phyloP scores from a whole-genome alignment of 345 rosid genomes.

The Gossypium sturtianum region DNA sequence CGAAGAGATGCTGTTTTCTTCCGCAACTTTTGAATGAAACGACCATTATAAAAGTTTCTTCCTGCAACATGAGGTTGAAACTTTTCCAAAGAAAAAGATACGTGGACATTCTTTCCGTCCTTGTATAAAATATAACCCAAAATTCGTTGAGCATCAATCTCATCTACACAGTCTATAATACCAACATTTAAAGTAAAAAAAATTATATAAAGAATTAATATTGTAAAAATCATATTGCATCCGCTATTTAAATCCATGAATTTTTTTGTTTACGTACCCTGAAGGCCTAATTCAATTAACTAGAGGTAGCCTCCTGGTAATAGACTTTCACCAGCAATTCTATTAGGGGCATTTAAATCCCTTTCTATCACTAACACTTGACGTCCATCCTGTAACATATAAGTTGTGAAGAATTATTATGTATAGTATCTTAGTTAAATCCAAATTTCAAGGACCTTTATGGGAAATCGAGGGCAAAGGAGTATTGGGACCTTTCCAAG shows the following conservation, averaged over 20 bases:
- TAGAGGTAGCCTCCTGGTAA: conserved; percentile 17
- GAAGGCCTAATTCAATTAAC: conserved; percentile 17
- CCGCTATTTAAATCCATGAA: not conserved
- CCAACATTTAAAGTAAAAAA: not conserved
- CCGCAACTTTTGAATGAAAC: conserved; percentile 26
- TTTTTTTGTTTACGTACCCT: conserved; percentile 12
- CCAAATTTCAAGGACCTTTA: not conserved
- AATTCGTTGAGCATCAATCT: conserved; percentile 33
- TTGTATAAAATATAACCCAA: conserved; percentile 25
- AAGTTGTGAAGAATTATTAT: not conserved
- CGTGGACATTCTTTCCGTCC: conserved; percentile 23
- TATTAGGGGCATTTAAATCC: conserved; percentile 11
- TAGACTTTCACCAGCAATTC: conserved; percentile 18
- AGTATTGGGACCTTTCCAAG: conserved; percentile 29
- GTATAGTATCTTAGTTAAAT: not conserved
- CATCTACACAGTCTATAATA: conserved; percentile 29
- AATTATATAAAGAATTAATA: too few species aligned
- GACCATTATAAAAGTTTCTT: conserved; percentile 30
- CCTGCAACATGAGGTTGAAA: conserved; percentile 24
- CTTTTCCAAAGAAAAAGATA: conserved; percentile 24
- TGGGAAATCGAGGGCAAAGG: not conserved
- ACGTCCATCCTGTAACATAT: conserved; percentile 15
- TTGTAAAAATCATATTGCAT: not conserved
- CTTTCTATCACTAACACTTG: conserved; percentile 20
- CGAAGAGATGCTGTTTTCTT: conserved; percentile 28